phyloP scores from a whole-genome alignment of 192 early-diverging fungal species.

The Coemansia sp. region DNA sequence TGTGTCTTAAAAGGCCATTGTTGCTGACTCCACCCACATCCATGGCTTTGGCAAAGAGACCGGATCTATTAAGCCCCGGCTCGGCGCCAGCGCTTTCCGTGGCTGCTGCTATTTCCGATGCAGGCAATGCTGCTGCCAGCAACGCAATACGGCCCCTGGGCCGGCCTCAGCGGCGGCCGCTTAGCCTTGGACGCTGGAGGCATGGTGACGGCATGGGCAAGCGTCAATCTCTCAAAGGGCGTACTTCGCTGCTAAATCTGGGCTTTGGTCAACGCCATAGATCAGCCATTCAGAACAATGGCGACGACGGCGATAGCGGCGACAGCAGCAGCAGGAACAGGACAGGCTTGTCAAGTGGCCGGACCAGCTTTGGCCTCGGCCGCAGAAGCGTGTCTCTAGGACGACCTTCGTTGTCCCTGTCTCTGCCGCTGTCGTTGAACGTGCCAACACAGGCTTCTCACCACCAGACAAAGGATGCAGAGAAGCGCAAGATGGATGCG shows the following conservation, averaged over 20 bases:
- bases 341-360: constrained; percentile 1
- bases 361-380: background rate
- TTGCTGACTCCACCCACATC: background rate
- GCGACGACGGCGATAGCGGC: no score
- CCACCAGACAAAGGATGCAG: constrained; percentile 18
- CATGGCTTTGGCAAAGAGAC: background rate
- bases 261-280: constrained; percentile 6
- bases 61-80: constrained; percentile 2
- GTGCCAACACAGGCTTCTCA: no score
- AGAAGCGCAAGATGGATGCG: constrained; percentile 49
- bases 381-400: constrained; percentile 11
- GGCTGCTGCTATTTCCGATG: background rate
- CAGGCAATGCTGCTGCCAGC: background rate
- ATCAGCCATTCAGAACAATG: no score
- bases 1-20: background rate
- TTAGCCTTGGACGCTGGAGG: constrained; percentile 27
- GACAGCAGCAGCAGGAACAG: constrained; percentile 1
- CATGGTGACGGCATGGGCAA: background rate
- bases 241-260: constrained; percentile 7
- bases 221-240: background rate
- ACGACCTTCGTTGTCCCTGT: constrained; percentile 18
- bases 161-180: constrained; percentile 25
- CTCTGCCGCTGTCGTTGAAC: constrained; percentile 15
- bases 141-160: constrained; percentile 2
- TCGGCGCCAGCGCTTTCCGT: constrained; percentile 11